These are phyloP conservation scores for Oryza glumipatula DNA, from an alignment of 176 grass and related monocot species.

Conservation along the genomic window DNA sequence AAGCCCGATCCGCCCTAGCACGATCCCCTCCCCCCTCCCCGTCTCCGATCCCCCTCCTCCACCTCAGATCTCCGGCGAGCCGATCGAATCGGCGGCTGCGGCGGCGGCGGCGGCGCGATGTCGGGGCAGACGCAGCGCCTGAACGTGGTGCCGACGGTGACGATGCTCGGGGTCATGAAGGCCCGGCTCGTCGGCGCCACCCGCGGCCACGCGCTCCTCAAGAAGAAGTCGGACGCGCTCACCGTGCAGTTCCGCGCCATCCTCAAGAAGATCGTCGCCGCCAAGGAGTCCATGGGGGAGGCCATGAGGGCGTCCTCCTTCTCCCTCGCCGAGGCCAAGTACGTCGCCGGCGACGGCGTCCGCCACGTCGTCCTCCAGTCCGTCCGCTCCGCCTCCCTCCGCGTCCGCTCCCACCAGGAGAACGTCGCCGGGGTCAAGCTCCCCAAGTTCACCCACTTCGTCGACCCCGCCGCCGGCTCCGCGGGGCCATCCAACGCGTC, in stretches of 20 bases:
- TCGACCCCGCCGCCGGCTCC: conserved; percentile 55
- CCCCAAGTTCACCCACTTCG: conserved; percentile 82
- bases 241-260: conserved; percentile 84
- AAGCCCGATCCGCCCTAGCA: background rate
- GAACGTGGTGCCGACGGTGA: conserved; percentile 84
- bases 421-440: conserved; percentile 92
- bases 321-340: conserved; percentile 89
- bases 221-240: conserved; percentile 96
- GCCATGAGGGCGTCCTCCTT: conserved; percentile 83
- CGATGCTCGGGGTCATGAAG: conserved; percentile 88
- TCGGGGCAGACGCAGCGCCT: conserved; percentile 73
- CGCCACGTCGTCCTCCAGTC: conserved; percentile 83
- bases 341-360: conserved; percentile 81
- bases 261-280: conserved; percentile 84
- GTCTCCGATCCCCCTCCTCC: background rate
- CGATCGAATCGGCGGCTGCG: conserved; percentile 5
- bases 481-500: conserved; percentile 37
- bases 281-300: conserved; percentile 94
- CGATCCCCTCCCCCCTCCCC: background rate
- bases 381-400: conserved; percentile 71
- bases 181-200: conserved; percentile 80
- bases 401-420: conserved; percentile 85
- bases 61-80: conserved; percentile 19
- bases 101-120: conserved; percentile 46
- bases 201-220: conserved; percentile 81